phyloP scores from a whole-genome alignment of 495 filamentous ascomycete genomes.

The Glarea lozoyensis region DNA sequence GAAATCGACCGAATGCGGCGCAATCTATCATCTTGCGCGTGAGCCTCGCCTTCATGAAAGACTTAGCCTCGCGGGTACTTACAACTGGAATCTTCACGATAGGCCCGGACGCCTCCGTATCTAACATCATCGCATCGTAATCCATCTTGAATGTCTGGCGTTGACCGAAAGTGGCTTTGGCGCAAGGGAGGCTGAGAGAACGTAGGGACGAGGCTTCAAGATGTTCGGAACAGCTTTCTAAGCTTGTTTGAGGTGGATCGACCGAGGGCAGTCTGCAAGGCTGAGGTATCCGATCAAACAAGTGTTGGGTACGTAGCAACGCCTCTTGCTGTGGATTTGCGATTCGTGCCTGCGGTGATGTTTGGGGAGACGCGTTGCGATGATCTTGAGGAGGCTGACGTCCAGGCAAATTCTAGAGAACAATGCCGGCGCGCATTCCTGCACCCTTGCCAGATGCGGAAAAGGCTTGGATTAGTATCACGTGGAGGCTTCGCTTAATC shows the following conservation, averaged over 20 bases:
- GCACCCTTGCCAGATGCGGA: no score
- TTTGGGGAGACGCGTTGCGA: no score
- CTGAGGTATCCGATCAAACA: constrained; percentile 4
- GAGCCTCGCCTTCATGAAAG: no score
- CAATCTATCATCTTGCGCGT: constrained; percentile 40
- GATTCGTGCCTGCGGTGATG: no score
- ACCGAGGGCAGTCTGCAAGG: constrained; percentile 12
- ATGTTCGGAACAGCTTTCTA: no score
- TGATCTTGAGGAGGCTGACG: no score
- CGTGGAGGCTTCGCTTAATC: no score
- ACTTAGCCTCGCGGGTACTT: constrained; percentile 14
- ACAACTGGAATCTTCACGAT: constrained; percentile 66
- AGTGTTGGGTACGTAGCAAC: neutral
- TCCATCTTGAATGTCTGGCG: constrained; percentile 48
- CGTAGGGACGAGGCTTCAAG: neutral
- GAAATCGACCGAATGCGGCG: constrained; percentile 67
- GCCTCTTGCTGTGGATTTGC: no score
- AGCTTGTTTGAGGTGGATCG: neutral
- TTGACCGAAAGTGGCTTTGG: constrained; percentile 2
- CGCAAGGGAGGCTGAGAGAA: neutral
- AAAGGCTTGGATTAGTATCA: no score
- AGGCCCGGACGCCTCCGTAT: constrained; percentile 55
- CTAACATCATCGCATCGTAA: constrained; percentile 54
- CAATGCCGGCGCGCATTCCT: no score
- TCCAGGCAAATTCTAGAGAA: no score